Evolutionary conservation across 805 yeast species (phyloP).

Genomic region (Cyberlindnera nakhonratchasimensis): DNA sequence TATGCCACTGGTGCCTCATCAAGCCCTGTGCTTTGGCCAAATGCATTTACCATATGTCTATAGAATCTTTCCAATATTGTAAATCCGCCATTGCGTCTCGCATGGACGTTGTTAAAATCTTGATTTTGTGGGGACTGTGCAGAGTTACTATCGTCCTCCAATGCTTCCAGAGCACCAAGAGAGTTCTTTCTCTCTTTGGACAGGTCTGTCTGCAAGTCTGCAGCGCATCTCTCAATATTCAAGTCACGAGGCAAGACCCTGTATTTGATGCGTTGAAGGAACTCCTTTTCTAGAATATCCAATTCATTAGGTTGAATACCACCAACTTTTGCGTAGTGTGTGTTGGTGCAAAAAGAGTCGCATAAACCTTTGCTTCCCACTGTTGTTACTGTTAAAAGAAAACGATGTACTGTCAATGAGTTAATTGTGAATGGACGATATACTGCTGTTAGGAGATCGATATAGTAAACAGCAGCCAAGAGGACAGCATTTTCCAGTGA

Average conservation of each 20-base stretch:
- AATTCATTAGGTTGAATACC: slow-evolving; percentile 83
- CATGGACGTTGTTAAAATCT: background rate
- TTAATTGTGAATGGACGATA: slow-evolving; percentile 80
- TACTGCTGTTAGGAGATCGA: slow-evolving; percentile 75
- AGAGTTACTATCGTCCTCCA: background rate
- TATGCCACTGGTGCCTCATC: slow-evolving; percentile 7
- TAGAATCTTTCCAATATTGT: slow-evolving; percentile 1
- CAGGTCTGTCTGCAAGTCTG: slow-evolving; percentile 23
- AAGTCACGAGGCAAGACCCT: slow-evolving; percentile 58
- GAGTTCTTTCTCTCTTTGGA: slow-evolving; percentile 20
- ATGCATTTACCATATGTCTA: background rate
- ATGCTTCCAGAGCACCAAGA: slow-evolving; percentile 15
- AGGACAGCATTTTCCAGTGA: slow-evolving; percentile 81
- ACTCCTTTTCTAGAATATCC: slow-evolving; percentile 85
- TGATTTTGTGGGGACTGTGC: background rate
- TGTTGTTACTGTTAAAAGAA: slow-evolving; percentile 84
- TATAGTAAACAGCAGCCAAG: slow-evolving; percentile 81
- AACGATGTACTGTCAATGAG: slow-evolving; percentile 91
- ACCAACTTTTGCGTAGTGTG: slow-evolving; percentile 94
- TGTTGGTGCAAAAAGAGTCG: slow-evolving; percentile 90
- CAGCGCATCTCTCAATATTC: slow-evolving; percentile 37
- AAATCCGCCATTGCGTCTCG: slow-evolving; percentile 2
- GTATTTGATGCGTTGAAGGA: slow-evolving; percentile 76
- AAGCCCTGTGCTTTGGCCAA: background rate
- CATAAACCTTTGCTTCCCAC: slow-evolving; percentile 88